A percentile compares a stretch with the other conserved stretches of the same genome.
Conservation (phyloP, 2,329 filamentous ascomycete genomes). For the Aotearoamyces nothofagi region DNA sequence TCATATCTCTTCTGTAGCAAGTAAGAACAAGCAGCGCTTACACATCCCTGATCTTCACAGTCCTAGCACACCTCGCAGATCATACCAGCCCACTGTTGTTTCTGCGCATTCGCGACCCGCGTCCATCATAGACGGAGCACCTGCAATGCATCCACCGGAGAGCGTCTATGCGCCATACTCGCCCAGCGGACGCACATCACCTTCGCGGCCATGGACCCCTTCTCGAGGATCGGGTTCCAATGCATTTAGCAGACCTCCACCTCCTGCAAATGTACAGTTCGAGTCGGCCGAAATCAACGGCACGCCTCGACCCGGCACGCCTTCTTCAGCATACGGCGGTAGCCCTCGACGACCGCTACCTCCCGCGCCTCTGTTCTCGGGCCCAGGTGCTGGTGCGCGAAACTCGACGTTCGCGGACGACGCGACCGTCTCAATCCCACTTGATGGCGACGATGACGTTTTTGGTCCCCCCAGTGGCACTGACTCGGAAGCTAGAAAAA, state of each 20-base stretch:
- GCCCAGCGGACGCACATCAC: constrained; percentile 31
- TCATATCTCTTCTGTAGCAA: constrained; percentile 8
- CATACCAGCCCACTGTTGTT: constrained; percentile 31
- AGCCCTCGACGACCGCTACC: constrained; percentile 79
- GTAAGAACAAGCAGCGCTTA: constrained; percentile 13
- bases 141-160: constrained; percentile 46
- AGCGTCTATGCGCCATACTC: constrained; percentile 45
- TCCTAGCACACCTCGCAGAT: constrained; percentile 21
- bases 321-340: constrained; percentile 75
- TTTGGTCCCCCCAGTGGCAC: constrained; percentile 42
- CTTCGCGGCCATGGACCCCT: constrained; percentile 43
- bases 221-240: constrained; percentile 30
- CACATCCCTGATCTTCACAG: constrained; percentile 11
- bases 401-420: constrained; percentile 44
- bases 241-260: constrained; percentile 52
- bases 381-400: constrained; percentile 31
- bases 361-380: constrained; percentile 71
- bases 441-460: constrained; percentile 45
- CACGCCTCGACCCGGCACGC: constrained; percentile 77
- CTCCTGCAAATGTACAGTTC: constrained; percentile 57
- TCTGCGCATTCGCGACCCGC: constrained; percentile 29
- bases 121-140: constrained; percentile 40
- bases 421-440: constrained; percentile 57
- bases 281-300: constrained; percentile 85
- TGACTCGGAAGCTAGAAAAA: constrained; percentile 9